A percentile compares a stretch with the other conserved stretches of the same genome.
Conservation (phyloP, 495 filamentous ascomycete genomes). For the Aspergillus bertholletiae region DNA sequence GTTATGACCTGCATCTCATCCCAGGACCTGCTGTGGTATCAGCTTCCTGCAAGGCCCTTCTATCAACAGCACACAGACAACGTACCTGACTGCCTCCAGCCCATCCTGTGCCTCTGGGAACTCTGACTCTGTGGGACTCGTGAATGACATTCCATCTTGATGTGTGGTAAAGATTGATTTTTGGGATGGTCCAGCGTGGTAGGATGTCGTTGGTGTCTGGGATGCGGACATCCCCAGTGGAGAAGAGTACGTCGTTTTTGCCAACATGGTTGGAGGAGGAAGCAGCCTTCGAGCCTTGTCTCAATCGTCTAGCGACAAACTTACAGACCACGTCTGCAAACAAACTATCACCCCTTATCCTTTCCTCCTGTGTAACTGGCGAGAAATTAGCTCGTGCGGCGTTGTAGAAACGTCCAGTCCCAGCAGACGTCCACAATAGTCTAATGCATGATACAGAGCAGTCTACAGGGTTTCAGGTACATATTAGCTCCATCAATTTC, state of each 20-base stretch:
- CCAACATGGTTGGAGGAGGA: conserved; percentile 62
- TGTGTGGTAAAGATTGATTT: conserved; percentile 52
- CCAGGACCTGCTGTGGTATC: conserved; percentile 59
- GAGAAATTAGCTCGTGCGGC: neutral
- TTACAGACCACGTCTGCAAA: neutral
- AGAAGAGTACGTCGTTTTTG: conserved; percentile 72
- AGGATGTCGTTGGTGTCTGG: conserved; percentile 50
- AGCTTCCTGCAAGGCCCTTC: conserved; percentile 6
- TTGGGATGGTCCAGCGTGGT: conserved; percentile 44
- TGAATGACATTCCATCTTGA: conserved; percentile 62
- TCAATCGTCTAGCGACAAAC: neutral
- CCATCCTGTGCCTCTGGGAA: conserved; percentile 75
- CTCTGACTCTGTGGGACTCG: conserved; percentile 90
- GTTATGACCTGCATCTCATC: conserved; percentile 87
- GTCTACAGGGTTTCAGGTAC: neutral
- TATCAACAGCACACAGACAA: neutral
- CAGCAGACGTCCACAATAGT: conserved; percentile 1
- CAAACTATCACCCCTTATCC: neutral
- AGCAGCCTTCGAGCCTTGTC: neutral
- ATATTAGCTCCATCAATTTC: neutral
- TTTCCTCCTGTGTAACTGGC: neutral
- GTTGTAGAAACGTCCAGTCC: conserved; percentile 2
- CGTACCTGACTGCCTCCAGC: conserved; percentile 59
- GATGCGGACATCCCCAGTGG: conserved; percentile 55
- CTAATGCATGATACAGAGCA: conserved; percentile 17